A percentile compares a stretch with the other conserved stretches of the same genome.
phyloP scores from a whole-genome alignment of 352 stramenopile genomes.

The Stephanocyclus meneghinianus region DNA sequence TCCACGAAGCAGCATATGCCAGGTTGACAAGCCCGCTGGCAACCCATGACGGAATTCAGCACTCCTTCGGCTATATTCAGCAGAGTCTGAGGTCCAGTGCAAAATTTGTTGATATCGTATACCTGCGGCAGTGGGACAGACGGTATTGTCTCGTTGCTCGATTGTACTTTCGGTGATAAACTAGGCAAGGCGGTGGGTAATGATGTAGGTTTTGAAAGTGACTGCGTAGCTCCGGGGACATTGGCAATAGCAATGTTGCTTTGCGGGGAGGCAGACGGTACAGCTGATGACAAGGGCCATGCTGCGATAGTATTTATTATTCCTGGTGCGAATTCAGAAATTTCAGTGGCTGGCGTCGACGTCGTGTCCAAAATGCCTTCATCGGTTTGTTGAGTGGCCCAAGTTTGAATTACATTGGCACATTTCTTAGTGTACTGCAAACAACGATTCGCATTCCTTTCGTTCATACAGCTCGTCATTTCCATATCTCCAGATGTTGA shows the following conservation, averaged over 20 bases:
- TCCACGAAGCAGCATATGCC: conserved; percentile 2
- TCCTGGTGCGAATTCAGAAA: neutral
- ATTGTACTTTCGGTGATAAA: neutral
- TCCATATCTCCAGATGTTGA: neutral
- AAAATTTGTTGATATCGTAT: neutral
- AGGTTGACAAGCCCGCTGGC: neutral
- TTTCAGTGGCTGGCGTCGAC: neutral
- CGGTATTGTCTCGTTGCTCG: neutral
- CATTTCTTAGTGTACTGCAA: neutral
- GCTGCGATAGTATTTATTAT: neutral
- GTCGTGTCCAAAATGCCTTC: neutral
- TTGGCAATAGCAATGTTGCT: too few relatives aligned
- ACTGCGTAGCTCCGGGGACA: too few relatives aligned
- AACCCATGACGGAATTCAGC: conserved; percentile 6
- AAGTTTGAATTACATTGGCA: neutral
- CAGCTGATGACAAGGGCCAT: neutral
- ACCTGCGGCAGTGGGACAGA: neutral
- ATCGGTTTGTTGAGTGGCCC: neutral
- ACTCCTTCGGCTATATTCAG: neutral
- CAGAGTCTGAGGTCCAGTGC: conserved; percentile 3
- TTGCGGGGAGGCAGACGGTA: neutral
- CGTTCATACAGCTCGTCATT: neutral
- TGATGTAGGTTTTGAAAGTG: neutral
- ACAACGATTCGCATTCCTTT: neutral
- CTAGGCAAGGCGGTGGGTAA: neutral